Evolutionary conservation across 257 asterid species (phyloP), one percentile per base, ranked within the genome.

Genomic region (Knoxia roxburghii): DNA sequence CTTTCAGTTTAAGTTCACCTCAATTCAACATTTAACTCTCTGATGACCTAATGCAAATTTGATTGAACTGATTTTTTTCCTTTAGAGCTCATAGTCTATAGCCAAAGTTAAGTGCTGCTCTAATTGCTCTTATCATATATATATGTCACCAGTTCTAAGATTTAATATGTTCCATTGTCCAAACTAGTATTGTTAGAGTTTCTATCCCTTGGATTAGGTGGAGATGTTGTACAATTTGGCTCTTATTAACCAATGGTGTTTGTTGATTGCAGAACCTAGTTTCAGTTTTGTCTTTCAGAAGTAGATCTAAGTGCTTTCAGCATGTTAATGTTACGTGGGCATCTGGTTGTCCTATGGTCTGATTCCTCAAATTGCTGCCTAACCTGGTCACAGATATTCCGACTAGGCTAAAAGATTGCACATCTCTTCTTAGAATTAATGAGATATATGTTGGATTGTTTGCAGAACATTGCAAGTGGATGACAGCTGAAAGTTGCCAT

Each of bases 391-490:
- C 41, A 71, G 52, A 11, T 7, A 32, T 53, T 59, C 20, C 8
- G 39, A 30, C 35, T 46, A 12, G 40, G 59, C 54, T 15, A 64
- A 17, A 33, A 5, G n/a, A 13, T 12, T 11, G n/a, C 18, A 30
- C 40, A 41, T 64, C 37, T 54, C 33, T 37, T 27, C 18, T 14
- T 35, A 17, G 11, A 8, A 49, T 46, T 39, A 37, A 68, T 63
- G 63, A 65, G 62, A 61, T 59, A 71, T 60, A 18, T 72, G 54
- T n/a, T 73, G 30, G 71, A 72, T 27, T 68, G 53, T 60, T 50
- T 71, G 71, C 84, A 89, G 96, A 82, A 75, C 49, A 56, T 68
- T 85, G 90, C 60, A 86, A 86, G 80, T 93, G 98, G 98, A 81
- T 84, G 86, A 81, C 76, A 77, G 63, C 67, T 37, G 79, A 84